Conservation (phyloP, 805 yeast genomes). For the Starmerella geochares region DNA sequence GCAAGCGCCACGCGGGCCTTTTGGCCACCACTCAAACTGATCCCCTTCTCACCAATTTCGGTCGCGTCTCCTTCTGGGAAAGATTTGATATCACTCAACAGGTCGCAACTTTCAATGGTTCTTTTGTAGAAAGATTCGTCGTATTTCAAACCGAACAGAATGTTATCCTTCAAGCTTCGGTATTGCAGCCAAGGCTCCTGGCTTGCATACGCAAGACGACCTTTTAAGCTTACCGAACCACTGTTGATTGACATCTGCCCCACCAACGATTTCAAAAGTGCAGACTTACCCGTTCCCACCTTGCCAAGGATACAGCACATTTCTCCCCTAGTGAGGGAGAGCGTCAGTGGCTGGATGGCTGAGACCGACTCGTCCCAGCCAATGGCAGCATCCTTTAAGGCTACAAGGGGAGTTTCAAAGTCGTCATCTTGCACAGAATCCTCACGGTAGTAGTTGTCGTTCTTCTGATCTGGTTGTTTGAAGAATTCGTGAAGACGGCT, state of each 20-base stretch:
- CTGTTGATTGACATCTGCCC: slow-evolving; percentile 65
- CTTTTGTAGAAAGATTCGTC: slow-evolving; percentile 63
- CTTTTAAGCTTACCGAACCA: slow-evolving; percentile 59
- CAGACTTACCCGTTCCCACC: slow-evolving; percentile 86
- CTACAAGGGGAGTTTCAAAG: slow-evolving; percentile 36
- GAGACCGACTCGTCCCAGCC: slow-evolving; percentile 25
- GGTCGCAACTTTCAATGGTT: slow-evolving; percentile 60
- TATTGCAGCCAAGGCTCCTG: slow-evolving; percentile 93
- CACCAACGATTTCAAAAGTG: slow-evolving; percentile 63
- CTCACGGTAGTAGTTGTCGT: slow-evolving; percentile 10
- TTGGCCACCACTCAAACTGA: slow-evolving; percentile 88
- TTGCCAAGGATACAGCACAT: slow-evolving; percentile 77
- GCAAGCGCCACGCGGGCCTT: slow-evolving; percentile 87
- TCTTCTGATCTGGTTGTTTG: slow-evolving; percentile 17
- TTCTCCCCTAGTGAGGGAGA: slow-evolving; percentile 61
- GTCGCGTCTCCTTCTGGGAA: slow-evolving; percentile 81
- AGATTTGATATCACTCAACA: slow-evolving; percentile 58
- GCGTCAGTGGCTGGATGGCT: slow-evolving; percentile 56
- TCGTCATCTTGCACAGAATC: not conserved
- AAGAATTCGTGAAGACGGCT: slow-evolving; percentile 22
- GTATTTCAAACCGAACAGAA: slow-evolving; percentile 65
- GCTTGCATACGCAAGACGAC: slow-evolving; percentile 69
- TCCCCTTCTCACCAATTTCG: slow-evolving; percentile 90
- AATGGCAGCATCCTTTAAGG: slow-evolving; percentile 10
- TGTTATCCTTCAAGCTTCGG: slow-evolving; percentile 72